Evolutionary conservation across 768 basidiomycete species (phyloP).

Genomic region (Suillus placidus): DNA sequence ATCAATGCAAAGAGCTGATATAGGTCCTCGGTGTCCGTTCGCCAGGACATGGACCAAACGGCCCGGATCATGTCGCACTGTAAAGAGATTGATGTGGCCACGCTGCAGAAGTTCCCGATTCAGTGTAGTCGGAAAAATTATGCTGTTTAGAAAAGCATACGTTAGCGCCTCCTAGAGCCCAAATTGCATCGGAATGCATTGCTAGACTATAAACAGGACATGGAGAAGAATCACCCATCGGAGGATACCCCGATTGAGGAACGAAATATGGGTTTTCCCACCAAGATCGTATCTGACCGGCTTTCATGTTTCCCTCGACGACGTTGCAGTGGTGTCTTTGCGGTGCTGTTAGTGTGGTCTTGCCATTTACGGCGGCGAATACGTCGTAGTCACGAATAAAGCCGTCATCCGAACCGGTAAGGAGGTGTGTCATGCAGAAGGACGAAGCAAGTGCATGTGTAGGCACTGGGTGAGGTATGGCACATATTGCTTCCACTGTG

Average conservation of each 20-base stretch:
- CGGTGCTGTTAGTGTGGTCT: conserved; percentile 82
- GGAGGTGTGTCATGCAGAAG: conserved; percentile 81
- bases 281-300: conserved; percentile 85
- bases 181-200: conserved; percentile 92
- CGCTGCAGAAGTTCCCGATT: conserved; percentile 47
- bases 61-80: conserved; percentile 91
- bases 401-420: conserved; percentile 93
- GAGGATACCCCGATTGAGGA: conserved; percentile 28
- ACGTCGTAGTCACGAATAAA: conserved; percentile 93
- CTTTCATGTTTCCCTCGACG: conserved; percentile 90
- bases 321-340: conserved; percentile 88
- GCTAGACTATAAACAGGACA: conserved; percentile 88
- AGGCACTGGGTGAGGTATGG: conserved; percentile 85
- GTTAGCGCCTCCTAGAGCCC: conserved; percentile 86
- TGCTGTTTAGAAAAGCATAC: conserved; percentile 47
- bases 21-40: conserved; percentile 75
- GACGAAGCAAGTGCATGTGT: conserved; percentile 89
- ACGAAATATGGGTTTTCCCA: conserved; percentile 70
- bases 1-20: conserved; percentile 82
- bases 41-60: conserved; percentile 65
- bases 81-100: conserved; percentile 92
- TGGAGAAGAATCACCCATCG: conserved; percentile 52
- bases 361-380: conserved; percentile 85
- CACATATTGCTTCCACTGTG: conserved; percentile 89
- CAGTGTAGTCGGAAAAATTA: conserved; percentile 4